These are phyloP conservation scores for sunflower (Helianthus annuus) DNA, from an alignment of 129 eudicot species.

Conservation along the genomic window DNA sequence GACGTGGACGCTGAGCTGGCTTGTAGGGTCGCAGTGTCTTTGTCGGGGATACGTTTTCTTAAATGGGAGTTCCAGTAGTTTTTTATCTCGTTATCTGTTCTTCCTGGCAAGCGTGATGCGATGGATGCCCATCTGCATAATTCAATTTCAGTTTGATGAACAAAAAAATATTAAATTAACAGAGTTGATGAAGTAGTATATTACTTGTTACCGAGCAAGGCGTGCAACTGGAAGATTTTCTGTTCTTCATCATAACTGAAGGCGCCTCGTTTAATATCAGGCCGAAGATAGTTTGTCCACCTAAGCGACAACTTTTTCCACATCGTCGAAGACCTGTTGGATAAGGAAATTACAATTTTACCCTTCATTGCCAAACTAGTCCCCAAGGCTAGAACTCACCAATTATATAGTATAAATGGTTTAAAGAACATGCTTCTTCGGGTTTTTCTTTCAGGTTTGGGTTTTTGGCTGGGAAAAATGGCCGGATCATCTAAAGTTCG, in stretches of 20 bases:
- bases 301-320: slow-evolving; percentile 98
- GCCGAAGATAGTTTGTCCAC: slow-evolving; percentile 88
- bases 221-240: slow-evolving; percentile 56
- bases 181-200: slow-evolving; percentile 16
- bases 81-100: slow-evolving; percentile 47
- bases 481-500: no score
- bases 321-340: slow-evolving; percentile 68
- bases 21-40: slow-evolving; percentile 19
- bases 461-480: no score
- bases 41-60: slow-evolving; percentile 34
- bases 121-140: slow-evolving; percentile 41
- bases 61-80: slow-evolving; percentile 38
- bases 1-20: slow-evolving; percentile 30
- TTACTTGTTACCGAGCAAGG: slow-evolving; percentile 84
- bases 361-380: slow-evolving; percentile 2
- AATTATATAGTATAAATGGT: neutral
- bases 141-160: slow-evolving; percentile 12
- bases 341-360: slow-evolving; percentile 2
- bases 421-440: neutral
- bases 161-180: slow-evolving; percentile 3
- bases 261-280: slow-evolving; percentile 86
- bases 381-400: slow-evolving; percentile 10
- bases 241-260: slow-evolving; percentile 72
- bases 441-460: no score
- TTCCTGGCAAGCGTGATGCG: slow-evolving; percentile 43